Conservation (phyloP, 2,329 filamentous ascomycete genomes). For the Beauveria australis region DNA sequence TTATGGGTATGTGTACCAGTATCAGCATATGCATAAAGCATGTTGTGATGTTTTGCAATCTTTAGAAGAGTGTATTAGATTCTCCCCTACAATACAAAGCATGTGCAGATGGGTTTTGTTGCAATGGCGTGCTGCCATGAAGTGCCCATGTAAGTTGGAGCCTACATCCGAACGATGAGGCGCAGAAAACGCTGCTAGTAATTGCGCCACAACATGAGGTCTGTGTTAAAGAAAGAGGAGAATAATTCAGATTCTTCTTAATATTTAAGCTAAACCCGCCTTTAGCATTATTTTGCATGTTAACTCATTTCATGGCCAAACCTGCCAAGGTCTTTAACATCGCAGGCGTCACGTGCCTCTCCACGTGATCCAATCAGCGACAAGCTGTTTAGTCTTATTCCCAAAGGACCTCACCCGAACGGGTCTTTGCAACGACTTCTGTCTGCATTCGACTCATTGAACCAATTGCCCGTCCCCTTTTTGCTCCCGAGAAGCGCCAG, state of each 20-base stretch:
- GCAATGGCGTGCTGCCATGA: too few relatives aligned
- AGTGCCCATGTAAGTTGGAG: too few relatives aligned
- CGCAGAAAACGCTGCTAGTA: too few relatives aligned
- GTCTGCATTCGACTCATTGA: not conserved
- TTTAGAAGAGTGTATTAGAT: not conserved
- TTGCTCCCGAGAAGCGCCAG: not conserved
- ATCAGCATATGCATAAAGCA: not conserved
- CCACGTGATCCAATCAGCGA: conserved; percentile 18
- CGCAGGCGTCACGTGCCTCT: not conserved
- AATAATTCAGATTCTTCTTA: too few relatives aligned
- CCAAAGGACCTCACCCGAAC: not conserved
- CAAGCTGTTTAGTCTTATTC: conserved; percentile 15
- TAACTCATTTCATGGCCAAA: not conserved
- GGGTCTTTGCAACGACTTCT: not conserved
- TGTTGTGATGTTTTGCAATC: not conserved
- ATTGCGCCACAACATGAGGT: too few relatives aligned
- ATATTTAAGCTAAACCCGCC: too few relatives aligned
- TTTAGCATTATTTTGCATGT: not conserved
- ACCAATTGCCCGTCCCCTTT: not conserved
- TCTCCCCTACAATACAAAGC: not conserved
- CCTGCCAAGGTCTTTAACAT: not conserved
- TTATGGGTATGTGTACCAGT: not conserved
- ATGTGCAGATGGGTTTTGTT: too few relatives aligned
- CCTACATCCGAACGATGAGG: too few relatives aligned
- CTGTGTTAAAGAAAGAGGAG: too few relatives aligned